Evolutionary conservation across 768 basidiomycete species (phyloP), one percentile per base, ranked within the genome.

Genomic region (Boletus barrowsii): DNA sequence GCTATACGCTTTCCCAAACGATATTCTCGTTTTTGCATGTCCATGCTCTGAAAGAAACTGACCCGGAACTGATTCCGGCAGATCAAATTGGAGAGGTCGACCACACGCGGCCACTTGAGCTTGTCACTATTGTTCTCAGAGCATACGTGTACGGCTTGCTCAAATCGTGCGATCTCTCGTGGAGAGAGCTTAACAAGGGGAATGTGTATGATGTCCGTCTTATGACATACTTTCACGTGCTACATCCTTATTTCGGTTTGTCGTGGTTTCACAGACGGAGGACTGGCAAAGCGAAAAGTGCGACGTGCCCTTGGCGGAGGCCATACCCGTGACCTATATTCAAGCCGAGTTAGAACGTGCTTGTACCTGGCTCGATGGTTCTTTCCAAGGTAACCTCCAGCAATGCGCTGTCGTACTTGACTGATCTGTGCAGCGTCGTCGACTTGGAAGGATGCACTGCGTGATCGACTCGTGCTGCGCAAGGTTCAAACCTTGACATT

Each of bases 281-380:
- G 91, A 93, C 62, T 92, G 90, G 86, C 90, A 92, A 68, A 80
- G 87, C 53, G 93, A 97, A 58, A 94, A 93, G 72, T 88, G 85
- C 61, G 92, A 92, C 18, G 78, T 95, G 0, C 81, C 84, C 0
- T 74, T 95, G 5, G 75, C 86, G 10, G 89, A 94, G 70, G 76
- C 78, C 8, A 68, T 85, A 26, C 77, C 83, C 17, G 79, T 81
- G 17, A 73, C 74, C 44, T 76, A 79, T 52, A 69, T 89, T 24
- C 54, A 86, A 8, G 68, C 73, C 17, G 73, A 75, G 49, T 68
- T 93, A 15, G 83, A 89, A 39, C 76, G 79, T 13, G 87, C 89
- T 0, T 74, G 77, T 14, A 56, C 65, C 20, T 93, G 90, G 87
- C 65, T 93, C 5, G 66, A 72, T 5, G 64, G 68, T 10, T 73